Evolutionary conservation across 1,284 basidiomycete species (phyloP), one percentile per base, ranked within the genome.

Genomic region (Paramarasmius palmivorus): DNA sequence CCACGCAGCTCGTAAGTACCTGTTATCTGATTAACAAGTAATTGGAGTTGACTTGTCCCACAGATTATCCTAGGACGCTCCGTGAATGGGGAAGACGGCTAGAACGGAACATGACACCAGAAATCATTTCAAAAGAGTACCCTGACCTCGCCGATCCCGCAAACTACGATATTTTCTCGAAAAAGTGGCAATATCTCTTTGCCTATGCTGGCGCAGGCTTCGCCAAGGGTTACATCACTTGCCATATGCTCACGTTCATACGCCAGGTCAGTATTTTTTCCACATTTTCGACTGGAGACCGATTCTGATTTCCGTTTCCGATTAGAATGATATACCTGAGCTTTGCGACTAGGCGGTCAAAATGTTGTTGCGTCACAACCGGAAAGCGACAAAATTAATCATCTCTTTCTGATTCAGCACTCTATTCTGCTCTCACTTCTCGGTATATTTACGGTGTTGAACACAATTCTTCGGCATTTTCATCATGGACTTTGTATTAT

Each of bases 51-150:
- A 49, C 23, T 19, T 40, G 15, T 39, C 48, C 3, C 23, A 23
- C 57, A 88, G 85, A 95, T 69, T 95, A 95, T 73, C 88, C 92
- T 22, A 83, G 93, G 37, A 95, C 93, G 17, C 79, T 95, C n/a
- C 81, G 93, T 35, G 91, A 93, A 74, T 95, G 93, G 93, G 84
- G 84, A 48, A 73, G 82, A 22, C 82, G 92, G 25, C 83, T 95
- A 52, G 82, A 85, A 54, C 70, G 71, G 42, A 87, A 88, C 61
- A 66, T 86, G 44, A 73, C 73, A 14, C 84, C 83, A 56, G 82
- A 85, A 8, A 58, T 77, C 49, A 74, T 88, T 36, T 63, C 76
- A 34, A 71, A 73, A 56, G 81, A 84, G 54, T 82, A 86, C 63
- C 85, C 86, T 3, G 71, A 73, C 2, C 70, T 88, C 25, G 69